A percentile compares a stretch with the other conserved stretches of the same genome.
Evolutionary conservation across 495 filamentous ascomycete genomes (phyloP).

Genomic region (Lichina pygmaea): DNA sequence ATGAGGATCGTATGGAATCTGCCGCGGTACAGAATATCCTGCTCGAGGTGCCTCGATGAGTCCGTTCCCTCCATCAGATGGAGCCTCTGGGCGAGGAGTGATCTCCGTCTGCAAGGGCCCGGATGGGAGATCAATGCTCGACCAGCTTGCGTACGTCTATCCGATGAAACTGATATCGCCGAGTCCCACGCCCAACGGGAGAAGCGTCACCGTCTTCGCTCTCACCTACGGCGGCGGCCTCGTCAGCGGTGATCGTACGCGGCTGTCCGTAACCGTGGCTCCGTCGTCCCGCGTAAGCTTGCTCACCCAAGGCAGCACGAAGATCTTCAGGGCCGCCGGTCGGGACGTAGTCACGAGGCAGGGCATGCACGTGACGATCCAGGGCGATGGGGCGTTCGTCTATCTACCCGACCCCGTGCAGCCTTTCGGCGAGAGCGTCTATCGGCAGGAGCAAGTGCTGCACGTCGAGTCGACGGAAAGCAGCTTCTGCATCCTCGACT

Average conservation of each 20-base stretch:
- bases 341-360: constrained; percentile 37
- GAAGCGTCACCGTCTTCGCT: constrained; percentile 39
- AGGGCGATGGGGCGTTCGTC: constrained; percentile 38
- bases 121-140: constrained; percentile 40
- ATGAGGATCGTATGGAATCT: too few species aligned
- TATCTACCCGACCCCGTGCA: constrained; percentile 89
- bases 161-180: constrained; percentile 77
- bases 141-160: constrained; percentile 64
- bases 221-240: constrained; percentile 90
- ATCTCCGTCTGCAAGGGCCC: constrained; percentile 50
- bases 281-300: constrained; percentile 42
- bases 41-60: neutral
- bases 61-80: constrained; percentile 43
- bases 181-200: constrained; percentile 17
- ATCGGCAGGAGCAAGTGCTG: constrained; percentile 61
- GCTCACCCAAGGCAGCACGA: constrained; percentile 85
- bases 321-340: constrained; percentile 59
- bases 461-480: constrained; percentile 27
- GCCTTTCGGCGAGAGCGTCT: constrained; percentile 55
- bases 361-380: constrained; percentile 32
- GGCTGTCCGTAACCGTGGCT: constrained; percentile 40
- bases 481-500: constrained; percentile 63
- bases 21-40: too few species aligned
- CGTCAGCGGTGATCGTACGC: constrained; percentile 58
- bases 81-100: constrained; percentile 46